These are phyloP conservation scores for Chloromonas sp. DNA, from an alignment of 163 green algal species.

Conservation along the genomic window DNA sequence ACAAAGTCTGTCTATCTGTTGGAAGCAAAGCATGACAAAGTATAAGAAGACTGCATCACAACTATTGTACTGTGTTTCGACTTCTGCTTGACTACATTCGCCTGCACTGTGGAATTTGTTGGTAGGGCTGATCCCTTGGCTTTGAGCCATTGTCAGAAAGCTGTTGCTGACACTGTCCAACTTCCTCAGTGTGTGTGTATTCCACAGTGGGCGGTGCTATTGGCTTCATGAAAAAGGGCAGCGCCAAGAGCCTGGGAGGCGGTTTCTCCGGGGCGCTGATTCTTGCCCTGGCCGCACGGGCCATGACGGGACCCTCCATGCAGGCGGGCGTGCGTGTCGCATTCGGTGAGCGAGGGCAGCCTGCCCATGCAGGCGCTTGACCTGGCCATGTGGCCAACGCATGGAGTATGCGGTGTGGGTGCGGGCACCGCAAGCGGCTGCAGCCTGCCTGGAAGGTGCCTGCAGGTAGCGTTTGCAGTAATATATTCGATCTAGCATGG, in stretches of 20 bases:
- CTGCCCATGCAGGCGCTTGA: neutral
- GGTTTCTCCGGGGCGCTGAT: conserved; percentile 12
- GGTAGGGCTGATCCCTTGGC: neutral
- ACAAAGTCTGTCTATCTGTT: neutral
- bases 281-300: conserved; percentile 14
- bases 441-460: too few relatives aligned
- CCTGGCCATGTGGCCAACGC: too few relatives aligned
- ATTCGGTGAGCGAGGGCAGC: conserved; percentile 12
- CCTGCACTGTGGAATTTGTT: neutral
- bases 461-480: too few relatives aligned
- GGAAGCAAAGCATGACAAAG: neutral
- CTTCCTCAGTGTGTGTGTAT: neutral
- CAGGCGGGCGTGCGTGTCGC: conserved; percentile 14
- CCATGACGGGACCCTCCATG: conserved; percentile 17
- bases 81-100: neutral
- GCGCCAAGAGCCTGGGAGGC: conserved; percentile 12
- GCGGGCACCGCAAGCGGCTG: too few relatives aligned
- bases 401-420: neutral
- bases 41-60: neutral
- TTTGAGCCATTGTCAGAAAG: neutral
- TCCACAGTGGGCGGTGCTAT: conserved; percentile 10
- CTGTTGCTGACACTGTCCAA: too few relatives aligned
- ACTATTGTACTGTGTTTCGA: too few relatives aligned
- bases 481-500: too few relatives aligned
- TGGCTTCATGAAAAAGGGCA: conserved; percentile 13